Percentiles rank a stretch among this genome's conserved stretches.
phyloP scores from a whole-genome alignment of 495 filamentous ascomycete species.

The Barbatosphaeria neglecta region DNA sequence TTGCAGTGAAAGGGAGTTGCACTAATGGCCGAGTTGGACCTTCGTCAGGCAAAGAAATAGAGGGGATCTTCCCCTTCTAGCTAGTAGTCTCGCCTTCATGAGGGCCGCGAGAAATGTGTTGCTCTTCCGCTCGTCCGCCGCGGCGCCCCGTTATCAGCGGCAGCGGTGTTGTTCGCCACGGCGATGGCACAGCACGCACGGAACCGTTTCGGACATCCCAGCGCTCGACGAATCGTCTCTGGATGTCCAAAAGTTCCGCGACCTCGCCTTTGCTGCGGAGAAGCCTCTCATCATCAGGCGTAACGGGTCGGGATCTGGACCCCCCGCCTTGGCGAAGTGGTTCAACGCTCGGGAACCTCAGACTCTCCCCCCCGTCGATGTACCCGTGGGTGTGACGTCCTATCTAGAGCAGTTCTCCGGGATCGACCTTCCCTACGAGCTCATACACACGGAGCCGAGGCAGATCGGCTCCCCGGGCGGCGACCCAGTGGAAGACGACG shows the following conservation, averaged over 20 bases:
- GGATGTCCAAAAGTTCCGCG: slow-evolving; percentile 10
- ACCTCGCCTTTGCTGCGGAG: slow-evolving; percentile 11
- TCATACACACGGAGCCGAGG: neutral
- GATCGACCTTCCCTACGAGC: slow-evolving; percentile 1
- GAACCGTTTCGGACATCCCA: neutral
- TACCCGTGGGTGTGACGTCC: neutral
- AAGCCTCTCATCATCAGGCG: slow-evolving; percentile 10
- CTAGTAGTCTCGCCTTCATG: neutral
- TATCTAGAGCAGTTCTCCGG: neutral
- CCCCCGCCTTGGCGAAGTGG: neutral
- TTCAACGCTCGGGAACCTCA: neutral
- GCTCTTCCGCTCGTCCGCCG: neutral
- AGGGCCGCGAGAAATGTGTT: neutral
- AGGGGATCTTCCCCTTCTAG: neutral
- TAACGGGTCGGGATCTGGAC: neutral
- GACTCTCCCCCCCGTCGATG: neutral
- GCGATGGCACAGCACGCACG: neutral
- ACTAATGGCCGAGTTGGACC: too few relatives aligned
- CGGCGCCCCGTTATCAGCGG: neutral
- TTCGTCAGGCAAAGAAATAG: too few relatives aligned
- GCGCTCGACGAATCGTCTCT: neutral
- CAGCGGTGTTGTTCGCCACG: too few relatives aligned
- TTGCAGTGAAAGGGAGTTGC: too few relatives aligned
- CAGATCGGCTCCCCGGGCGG: neutral
- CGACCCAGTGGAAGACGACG: neutral